Evolutionary conservation across 352 stramenopile species (phyloP).

Genomic region (Phytophthora fragariae): DNA sequence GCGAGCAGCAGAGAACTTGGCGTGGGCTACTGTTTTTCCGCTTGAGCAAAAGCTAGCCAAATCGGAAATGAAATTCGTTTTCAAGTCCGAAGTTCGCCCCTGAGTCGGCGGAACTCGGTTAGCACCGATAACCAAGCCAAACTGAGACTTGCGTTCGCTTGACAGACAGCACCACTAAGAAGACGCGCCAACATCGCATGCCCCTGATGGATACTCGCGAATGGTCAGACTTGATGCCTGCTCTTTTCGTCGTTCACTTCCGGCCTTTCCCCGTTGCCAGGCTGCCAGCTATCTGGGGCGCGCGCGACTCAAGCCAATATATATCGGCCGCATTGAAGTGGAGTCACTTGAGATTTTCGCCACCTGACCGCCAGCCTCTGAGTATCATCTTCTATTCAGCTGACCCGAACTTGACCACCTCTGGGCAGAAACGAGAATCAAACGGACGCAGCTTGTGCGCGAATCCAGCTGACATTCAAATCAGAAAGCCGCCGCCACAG

Average conservation of each 20-base stretch:
- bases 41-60: conserved; percentile 29
- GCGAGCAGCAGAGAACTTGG: conserved; percentile 9
- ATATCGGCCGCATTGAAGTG: conserved; percentile 9
- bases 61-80: conserved; percentile 38
- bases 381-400: conserved; percentile 28
- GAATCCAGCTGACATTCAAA: conserved; percentile 25
- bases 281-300: conserved; percentile 6
- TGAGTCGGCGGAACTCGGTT: conserved; percentile 3
- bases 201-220: conserved; percentile 23
- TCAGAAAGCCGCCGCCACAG: conserved; percentile 25
- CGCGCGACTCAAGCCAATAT: conserved; percentile 6
- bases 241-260: conserved; percentile 21
- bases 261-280: conserved; percentile 24
- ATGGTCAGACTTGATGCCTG: conserved; percentile 19
- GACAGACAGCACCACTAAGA: conserved; percentile 25
- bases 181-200: conserved; percentile 25
- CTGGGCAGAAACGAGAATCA: conserved; percentile 19
- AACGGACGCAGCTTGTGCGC: conserved; percentile 4
- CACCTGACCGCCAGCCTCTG: conserved; percentile 18
- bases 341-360: conserved; percentile 16
- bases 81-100: conserved; percentile 14
- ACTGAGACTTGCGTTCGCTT: conserved; percentile 16
- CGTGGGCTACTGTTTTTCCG: neutral
- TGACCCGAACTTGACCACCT: conserved; percentile 25
- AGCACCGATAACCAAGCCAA: conserved; percentile 4